phyloP scores from a whole-genome alignment of 2,329 filamentous ascomycete species.

The Aspergillus quadrilineatus region DNA sequence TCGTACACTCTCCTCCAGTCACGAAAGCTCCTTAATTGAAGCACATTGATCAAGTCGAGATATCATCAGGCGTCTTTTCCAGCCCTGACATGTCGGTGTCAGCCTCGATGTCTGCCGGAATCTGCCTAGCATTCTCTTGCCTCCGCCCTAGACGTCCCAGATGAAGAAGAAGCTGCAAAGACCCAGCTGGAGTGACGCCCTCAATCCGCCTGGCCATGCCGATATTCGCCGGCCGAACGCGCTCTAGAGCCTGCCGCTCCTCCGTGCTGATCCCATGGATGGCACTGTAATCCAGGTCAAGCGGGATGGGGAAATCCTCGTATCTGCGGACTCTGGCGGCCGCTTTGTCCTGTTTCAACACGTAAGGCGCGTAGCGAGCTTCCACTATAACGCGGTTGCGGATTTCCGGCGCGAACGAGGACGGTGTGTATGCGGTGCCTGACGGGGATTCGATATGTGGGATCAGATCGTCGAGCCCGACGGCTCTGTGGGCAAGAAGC shows the following conservation, averaged over 20 bases:
- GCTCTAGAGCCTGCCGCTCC: conserved; percentile 69
- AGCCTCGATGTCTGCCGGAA: not conserved
- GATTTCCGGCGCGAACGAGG: conserved; percentile 56
- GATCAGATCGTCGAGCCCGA: conserved; percentile 59
- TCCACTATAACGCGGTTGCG: conserved; percentile 74
- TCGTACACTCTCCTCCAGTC: not conserved
- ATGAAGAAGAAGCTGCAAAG: conserved; percentile 45
- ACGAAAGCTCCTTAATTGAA: not conserved
- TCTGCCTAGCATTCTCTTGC: not conserved
- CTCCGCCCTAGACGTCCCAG: conserved; percentile 16
- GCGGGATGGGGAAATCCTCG: conserved; percentile 70
- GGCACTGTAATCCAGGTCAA: conserved; percentile 71
- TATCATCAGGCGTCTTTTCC: conserved; percentile 19
- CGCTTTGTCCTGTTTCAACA: conserved; percentile 67
- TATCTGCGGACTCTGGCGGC: conserved; percentile 71
- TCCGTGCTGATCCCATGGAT: conserved; percentile 75
- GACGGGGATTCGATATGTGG: conserved; percentile 47
- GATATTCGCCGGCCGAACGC: conserved; percentile 75
- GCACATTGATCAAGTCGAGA: not conserved
- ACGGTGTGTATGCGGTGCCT: conserved; percentile 45
- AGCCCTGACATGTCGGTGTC: conserved; percentile 9
- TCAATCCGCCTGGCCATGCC: conserved; percentile 87
- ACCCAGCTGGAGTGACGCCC: conserved; percentile 57
- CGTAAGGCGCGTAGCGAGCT: conserved; percentile 82
- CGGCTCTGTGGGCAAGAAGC: conserved; percentile 67